A percentile compares a stretch with the other conserved stretches of the same genome.
phyloP scores from a whole-genome alignment of 176 grass and related monocot species.

The Bromus sterilis region DNA sequence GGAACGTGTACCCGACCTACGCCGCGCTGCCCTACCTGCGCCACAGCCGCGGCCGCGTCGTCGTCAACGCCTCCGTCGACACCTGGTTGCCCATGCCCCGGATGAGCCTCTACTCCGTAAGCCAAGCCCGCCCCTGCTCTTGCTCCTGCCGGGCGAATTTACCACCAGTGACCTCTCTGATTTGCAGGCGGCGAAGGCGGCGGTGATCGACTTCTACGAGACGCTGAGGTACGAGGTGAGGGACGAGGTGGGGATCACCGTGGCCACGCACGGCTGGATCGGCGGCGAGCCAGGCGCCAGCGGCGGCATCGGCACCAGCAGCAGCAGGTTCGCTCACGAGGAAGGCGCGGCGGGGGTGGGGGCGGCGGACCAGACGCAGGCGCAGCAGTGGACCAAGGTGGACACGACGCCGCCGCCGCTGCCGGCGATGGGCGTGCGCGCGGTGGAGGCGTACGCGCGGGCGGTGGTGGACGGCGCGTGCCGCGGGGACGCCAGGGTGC shows the following conservation, averaged over 20 bases:
- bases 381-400: not conserved
- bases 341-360: slow-evolving; percentile 50
- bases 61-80: slow-evolving; percentile 85
- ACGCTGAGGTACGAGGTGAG: slow-evolving; percentile 68
- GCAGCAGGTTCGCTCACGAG: slow-evolving; percentile 51
- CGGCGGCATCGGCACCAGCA: slow-evolving; percentile 18
- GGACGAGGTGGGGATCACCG: slow-evolving; percentile 68
- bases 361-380: slow-evolving; percentile 28
- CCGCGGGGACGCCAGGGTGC: slow-evolving; percentile 58
- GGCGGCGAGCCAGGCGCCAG: slow-evolving; percentile 39
- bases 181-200: slow-evolving; percentile 70
- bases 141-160: fast-evolving
- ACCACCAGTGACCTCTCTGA: not conserved
- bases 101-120: slow-evolving; percentile 86
- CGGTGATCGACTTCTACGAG: slow-evolving; percentile 87
- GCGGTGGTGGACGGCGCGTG: slow-evolving; percentile 68
- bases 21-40: slow-evolving; percentile 67
- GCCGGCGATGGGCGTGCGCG: not conserved
- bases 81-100: slow-evolving; percentile 83
- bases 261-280: slow-evolving; percentile 77
- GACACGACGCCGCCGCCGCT: not conserved
- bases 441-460: slow-evolving; percentile 50
- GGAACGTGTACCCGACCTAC: slow-evolving; percentile 86
- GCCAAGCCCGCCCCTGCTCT: not conserved
- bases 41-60: slow-evolving; percentile 49